Evolutionary conservation across 2,329 filamentous ascomycete genomes (phyloP).

Genomic region (Xylaria multiplex): DNA sequence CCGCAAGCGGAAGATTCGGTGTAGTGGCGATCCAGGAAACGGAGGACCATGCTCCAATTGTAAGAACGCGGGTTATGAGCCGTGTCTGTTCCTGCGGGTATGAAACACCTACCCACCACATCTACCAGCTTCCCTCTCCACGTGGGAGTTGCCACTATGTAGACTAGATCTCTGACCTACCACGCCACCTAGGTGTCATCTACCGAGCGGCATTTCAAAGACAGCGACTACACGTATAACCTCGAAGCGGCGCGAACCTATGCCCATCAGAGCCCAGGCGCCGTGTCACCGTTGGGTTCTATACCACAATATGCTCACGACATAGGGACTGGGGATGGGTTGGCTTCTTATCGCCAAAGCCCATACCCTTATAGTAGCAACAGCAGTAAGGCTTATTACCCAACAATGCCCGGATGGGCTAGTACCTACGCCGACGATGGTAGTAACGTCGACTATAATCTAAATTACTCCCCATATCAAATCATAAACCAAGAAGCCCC

Average conservation of each 20-base stretch:
- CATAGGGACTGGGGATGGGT: constrained; percentile 47
- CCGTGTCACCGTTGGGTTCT: constrained; percentile 45
- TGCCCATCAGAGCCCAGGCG: constrained; percentile 46
- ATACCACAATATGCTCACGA: constrained; percentile 51
- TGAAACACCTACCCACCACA: constrained; percentile 17
- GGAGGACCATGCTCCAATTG: constrained; percentile 87
- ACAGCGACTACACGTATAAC: constrained; percentile 52
- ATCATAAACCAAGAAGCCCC: constrained; percentile 51
- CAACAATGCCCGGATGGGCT: constrained; percentile 50
- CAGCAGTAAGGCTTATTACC: constrained; percentile 49
- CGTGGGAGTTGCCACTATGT: background rate
- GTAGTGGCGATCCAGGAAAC: constrained; percentile 83
- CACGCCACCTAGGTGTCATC: constrained; percentile 50
- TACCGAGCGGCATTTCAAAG: constrained; percentile 51
- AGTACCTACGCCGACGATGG: constrained; percentile 51
- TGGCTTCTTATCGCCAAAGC: constrained; percentile 50
- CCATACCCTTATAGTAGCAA: constrained; percentile 47
- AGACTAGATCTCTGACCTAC: constrained; percentile 15
- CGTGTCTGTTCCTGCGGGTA: constrained; percentile 86
- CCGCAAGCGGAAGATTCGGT: constrained; percentile 93
- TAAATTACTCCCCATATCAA: constrained; percentile 50
- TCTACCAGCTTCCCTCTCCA: constrained; percentile 29
- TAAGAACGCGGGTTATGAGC: constrained; percentile 74
- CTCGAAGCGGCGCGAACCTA: constrained; percentile 51
- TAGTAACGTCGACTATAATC: constrained; percentile 48